These are phyloP conservation scores for Eucalyptus albens DNA, from an alignment of 345 rosid species.

Conservation along the genomic window DNA sequence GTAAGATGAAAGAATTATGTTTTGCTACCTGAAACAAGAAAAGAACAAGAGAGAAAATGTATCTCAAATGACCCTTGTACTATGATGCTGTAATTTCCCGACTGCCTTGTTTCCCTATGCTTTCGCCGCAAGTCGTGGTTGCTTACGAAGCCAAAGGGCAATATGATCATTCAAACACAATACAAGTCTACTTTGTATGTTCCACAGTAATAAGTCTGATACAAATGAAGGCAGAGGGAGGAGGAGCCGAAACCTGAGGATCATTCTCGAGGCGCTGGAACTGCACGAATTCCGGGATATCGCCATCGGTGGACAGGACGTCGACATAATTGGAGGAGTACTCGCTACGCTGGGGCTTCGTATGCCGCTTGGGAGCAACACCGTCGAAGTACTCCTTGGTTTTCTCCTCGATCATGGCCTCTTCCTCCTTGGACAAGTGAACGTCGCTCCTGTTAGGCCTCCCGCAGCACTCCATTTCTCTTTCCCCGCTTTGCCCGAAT, in stretches of 20 bases:
- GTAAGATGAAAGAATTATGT: background rate
- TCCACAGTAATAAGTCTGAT: background rate
- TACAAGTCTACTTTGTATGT: background rate
- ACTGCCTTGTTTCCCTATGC: background rate
- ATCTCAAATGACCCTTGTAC: background rate
- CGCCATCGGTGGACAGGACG: background rate
- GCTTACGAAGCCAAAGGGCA: background rate
- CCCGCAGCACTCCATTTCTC: constrained; percentile 6
- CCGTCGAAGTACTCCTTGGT: constrained; percentile 34
- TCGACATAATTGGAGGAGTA: constrained; percentile 34
- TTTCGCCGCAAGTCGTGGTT: background rate
- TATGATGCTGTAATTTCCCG: background rate
- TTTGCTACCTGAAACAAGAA: background rate
- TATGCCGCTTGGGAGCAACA: constrained; percentile 38
- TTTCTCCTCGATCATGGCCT: constrained; percentile 17
- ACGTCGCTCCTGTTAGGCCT: constrained; percentile 48
- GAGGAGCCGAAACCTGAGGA: constrained; percentile 5
- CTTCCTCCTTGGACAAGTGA: constrained; percentile 37
- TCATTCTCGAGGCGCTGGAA: constrained; percentile 36
- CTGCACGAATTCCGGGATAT: constrained; percentile 23
- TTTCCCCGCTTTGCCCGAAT: background rate
- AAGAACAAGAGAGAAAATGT: background rate
- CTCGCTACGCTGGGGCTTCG: constrained; percentile 62
- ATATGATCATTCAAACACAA: background rate
- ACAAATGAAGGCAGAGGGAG: background rate